A percentile compares a stretch with the other conserved stretches of the same genome.
phyloP scores from a whole-genome alignment of 306 rosid species.

The Rubus parviflorus region DNA sequence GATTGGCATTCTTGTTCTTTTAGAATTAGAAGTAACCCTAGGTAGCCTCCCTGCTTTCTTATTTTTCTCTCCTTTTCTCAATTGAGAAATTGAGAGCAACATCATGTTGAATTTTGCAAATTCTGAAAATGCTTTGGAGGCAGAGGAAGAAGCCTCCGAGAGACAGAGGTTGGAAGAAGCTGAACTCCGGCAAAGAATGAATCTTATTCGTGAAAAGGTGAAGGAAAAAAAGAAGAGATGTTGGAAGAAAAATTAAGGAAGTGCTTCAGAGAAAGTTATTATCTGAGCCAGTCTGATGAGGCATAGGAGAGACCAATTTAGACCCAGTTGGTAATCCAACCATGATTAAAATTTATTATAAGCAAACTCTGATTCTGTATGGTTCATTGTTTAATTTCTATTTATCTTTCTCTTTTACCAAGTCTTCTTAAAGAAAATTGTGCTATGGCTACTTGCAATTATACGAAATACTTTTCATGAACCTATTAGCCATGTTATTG shows the following conservation, averaged over 20 bases:
- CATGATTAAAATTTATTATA: no score
- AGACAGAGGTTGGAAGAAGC: no score
- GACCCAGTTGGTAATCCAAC: not conserved
- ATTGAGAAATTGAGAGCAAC: no score
- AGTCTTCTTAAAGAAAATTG: not conserved
- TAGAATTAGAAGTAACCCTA: no score
- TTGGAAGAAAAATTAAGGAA: not conserved
- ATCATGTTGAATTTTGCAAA: no score
- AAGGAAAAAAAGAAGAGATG: not conserved
- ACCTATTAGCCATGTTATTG: conserved; percentile 21
- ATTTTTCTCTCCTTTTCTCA: no score
- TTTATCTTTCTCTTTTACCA: not conserved
- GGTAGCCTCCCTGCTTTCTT: no score
- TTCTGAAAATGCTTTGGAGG: no score
- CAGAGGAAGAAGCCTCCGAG: no score
- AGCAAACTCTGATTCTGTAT: not conserved
- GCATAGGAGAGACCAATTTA: not conserved
- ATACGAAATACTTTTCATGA: not conserved
- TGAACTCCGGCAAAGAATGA: no score
- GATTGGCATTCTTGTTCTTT: no score
- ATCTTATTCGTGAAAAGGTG: not conserved
- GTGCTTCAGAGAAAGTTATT: not conserved
- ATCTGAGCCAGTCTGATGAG: not conserved
- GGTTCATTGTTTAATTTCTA: not conserved
- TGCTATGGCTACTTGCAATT: not conserved